phyloP scores from a whole-genome alignment of 768 basidiomycete genomes.

The Boletus vermiculosoides region DNA sequence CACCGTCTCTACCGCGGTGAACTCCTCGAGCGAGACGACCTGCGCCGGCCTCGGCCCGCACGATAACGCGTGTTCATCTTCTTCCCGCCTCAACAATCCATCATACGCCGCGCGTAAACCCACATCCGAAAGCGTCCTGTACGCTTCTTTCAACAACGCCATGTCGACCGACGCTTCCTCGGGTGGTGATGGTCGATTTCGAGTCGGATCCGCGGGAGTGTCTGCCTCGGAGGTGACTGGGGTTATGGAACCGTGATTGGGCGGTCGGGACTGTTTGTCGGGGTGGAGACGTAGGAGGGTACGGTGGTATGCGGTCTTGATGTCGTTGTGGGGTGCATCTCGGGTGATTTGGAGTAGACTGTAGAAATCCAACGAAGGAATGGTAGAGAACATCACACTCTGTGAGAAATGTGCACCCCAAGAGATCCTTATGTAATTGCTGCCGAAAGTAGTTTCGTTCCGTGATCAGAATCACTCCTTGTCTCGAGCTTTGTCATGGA shows the following conservation, averaged over 20 bases:
- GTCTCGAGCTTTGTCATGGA: no score
- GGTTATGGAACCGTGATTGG: conserved; percentile 15
- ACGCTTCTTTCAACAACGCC: conserved; percentile 65
- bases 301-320: conserved; percentile 71
- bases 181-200: neutral
- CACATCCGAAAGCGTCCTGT: conserved; percentile 54
- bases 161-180: conserved; percentile 39
- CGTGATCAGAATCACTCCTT: no score
- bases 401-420: no score
- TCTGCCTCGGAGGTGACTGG: neutral
- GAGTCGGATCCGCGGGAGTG: conserved; percentile 23
- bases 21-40: conserved; percentile 76
- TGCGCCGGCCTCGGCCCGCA: conserved; percentile 67
- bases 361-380: conserved; percentile 50
- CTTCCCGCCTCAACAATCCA: conserved; percentile 10
- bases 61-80: conserved; percentile 2
- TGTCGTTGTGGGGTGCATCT: conserved; percentile 49
- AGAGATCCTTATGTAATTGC: no score
- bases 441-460: no score
- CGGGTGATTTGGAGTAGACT: conserved; percentile 50
- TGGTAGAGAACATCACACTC: neutral
- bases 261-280: conserved; percentile 42
- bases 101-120: conserved; percentile 55
- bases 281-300: conserved; percentile 66
- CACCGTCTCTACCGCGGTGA: conserved; percentile 25